phyloP scores from a whole-genome alignment of 2,329 filamentous ascomycete species.

The Monilinia aucupariae region DNA sequence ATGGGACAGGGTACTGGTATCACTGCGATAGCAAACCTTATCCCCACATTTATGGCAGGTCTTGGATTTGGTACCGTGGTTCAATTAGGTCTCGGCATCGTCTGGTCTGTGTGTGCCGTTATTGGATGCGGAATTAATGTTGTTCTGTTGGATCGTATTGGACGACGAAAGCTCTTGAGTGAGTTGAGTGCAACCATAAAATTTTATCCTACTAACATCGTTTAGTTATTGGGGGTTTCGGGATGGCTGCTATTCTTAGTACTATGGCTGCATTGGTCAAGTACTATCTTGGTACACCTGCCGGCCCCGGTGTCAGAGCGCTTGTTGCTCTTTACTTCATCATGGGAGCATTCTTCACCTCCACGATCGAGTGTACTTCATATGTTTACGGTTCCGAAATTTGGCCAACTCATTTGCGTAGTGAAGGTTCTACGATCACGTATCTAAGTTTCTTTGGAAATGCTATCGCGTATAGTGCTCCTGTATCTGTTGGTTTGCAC shows the following conservation, averaged over 20 bases:
- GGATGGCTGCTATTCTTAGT: conserved; percentile 25
- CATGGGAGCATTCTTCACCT: conserved; percentile 7
- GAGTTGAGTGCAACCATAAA: background rate
- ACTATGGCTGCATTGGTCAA: conserved; percentile 19
- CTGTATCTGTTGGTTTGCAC: conserved; percentile 18
- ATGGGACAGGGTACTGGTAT: conserved; percentile 12
- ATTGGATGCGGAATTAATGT: conserved; percentile 6
- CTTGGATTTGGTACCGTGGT: conserved; percentile 9
- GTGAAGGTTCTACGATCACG: conserved; percentile 16
- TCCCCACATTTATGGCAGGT: conserved; percentile 9
- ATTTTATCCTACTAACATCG: conserved; percentile 13
- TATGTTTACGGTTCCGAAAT: conserved; percentile 37
- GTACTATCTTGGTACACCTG: conserved; percentile 11
- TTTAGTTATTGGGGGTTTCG: conserved; percentile 27
- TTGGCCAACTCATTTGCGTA: conserved; percentile 36
- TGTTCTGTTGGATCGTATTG: conserved; percentile 7
- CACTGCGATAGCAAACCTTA: conserved; percentile 9
- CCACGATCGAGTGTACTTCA: conserved; percentile 19
- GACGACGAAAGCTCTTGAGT: conserved; percentile 8
- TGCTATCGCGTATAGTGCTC: conserved; percentile 7
- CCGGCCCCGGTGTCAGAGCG: background rate
- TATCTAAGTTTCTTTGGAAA: conserved; percentile 9
- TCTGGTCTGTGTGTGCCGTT: conserved; percentile 1
- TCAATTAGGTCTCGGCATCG: background rate
- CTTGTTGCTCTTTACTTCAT: conserved; percentile 16